Evolutionary conservation across 768 basidiomycete species (phyloP), one percentile per base, ranked within the genome.

Genomic region (Myochromella boudieri): DNA sequence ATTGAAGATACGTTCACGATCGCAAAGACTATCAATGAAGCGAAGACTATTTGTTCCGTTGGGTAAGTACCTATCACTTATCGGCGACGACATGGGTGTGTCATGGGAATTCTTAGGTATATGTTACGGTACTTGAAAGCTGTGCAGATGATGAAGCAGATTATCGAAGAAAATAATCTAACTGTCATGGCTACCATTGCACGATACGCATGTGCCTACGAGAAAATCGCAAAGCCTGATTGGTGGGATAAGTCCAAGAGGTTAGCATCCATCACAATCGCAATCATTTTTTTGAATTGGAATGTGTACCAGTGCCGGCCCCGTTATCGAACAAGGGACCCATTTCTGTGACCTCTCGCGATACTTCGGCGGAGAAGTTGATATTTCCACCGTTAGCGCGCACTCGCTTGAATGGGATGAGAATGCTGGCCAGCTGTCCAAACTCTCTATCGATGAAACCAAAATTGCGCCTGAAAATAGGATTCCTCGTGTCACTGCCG

Each of bases 311-410:
- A 86, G 88, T 61, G 85, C 80, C 44, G 90, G 90, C 15, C 90
- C 91, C 4, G 76, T 94, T 56, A 71, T 95, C 53, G 92, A 93
- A 66, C 89, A 93, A 71, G 95, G 91, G 37, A 98, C 95, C 11
- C 95, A 98, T 72, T 95, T 97, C 71, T 94, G 91, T 58, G 94
- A 97, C 70, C 78, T 97, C 34, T 97, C 93, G 31, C 87, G 95
- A 55, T 95, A 95, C 75, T 97, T 98, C 61, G 95, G 95, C 42
- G 95, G 95, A 12, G 91, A 95, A 55, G 91, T 97, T 48, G 91
- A 97, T 60, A 83, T 95, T 51, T 70, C 81, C 42, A 80, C 78
- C 26, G 87, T 92, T 31, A 70, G 64, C 29, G 95, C 95, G 12
- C 91, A 93, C 61, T 91, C 94, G 7, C 77, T 97, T 25, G 95